Evolutionary conservation across 345 rosid species (phyloP), one percentile per base, ranked within the genome.

Genomic region (Eucalyptus brandiana): DNA sequence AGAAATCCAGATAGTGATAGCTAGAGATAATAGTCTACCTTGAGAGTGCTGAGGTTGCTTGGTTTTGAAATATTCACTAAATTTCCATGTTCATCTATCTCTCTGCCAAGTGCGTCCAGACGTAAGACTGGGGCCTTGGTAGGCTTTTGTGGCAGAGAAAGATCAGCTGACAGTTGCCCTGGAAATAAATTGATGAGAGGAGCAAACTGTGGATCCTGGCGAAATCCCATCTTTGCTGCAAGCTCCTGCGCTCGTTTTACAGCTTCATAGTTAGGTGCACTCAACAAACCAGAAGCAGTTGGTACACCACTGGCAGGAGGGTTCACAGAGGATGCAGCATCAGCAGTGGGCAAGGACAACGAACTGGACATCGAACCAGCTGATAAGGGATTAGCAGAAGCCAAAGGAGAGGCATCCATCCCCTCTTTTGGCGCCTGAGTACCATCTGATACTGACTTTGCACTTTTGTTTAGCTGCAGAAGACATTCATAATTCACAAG

Each of bases 11-110:
- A 62, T 54, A 50, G 45, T 58, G 23, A 50, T n/a, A 88, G 80
- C 26, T 7, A 58, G 67, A 48, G 54, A n/a, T 13, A 83, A 34
- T 6, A 11, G 58, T 92, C 89, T 91, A 97, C 99, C 98, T 98
- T 98, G 51, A 97, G 94, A 40, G 99, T 98, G 95, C 99, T 98
- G 90, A 96, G 97, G 92, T 98, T 96, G 94, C 94, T 98, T 87
- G 99, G 99, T 91, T 96, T 97, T 83, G 97, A 89, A 91, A 93
- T 90, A 86, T 92, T 97, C 92, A 98, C 95, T 24, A 98, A 92
- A 90, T 97, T 97, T 86, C 99, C 99, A 89, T 97, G 96, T 91
- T 98, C 99, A 90, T 96, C 99, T 89, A 97, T 97, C 94, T 98
- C 99, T 93, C 98, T 95, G 90, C 99, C 99, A 90, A 94, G 97